Conservation (phyloP, 1,284 basidiomycete species). For the Ganoderma meredithae region DNA sequence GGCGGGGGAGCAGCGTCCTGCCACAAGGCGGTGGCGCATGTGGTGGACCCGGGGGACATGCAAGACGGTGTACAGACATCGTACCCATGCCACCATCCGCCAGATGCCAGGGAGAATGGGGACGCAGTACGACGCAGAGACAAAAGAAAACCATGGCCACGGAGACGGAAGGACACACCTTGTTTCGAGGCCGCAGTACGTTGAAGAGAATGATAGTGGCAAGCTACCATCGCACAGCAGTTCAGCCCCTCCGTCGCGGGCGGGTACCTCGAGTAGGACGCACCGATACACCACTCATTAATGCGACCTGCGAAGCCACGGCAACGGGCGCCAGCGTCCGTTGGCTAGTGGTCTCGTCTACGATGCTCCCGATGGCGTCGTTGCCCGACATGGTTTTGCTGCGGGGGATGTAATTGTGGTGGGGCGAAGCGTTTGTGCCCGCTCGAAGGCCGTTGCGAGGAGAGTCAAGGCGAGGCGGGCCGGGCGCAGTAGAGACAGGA, state of each 20-base stretch:
- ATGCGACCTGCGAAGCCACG: constrained; percentile 81
- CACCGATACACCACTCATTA: constrained; percentile 49
- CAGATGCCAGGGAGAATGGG: no score
- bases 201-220: constrained; percentile 68
- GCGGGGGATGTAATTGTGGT: not conserved
- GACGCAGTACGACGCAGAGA: no score
- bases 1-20: not conserved
- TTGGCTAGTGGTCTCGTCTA: constrained; percentile 42
- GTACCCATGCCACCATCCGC: no score
- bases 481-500: constrained; percentile 7
- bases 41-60: no score
- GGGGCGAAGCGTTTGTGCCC: constrained; percentile 31
- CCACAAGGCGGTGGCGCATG: not conserved
- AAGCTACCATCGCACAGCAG: constrained; percentile 39
- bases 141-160: not conserved
- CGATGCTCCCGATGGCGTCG: constrained; percentile 37
- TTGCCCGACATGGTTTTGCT: constrained; percentile 29
- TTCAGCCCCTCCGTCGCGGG: not conserved
- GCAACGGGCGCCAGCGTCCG: constrained; percentile 77
- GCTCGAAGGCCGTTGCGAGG: constrained; percentile 24
- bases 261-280: constrained; percentile 19
- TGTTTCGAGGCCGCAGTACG: constrained; percentile 70
- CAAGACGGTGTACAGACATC: no score
- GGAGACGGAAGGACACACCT: constrained; percentile 45
- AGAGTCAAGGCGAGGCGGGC: not conserved